These are phyloP conservation scores for Macrotyloma uniflorum DNA, from an alignment of 306 rosid species.

Conservation along the genomic window DNA sequence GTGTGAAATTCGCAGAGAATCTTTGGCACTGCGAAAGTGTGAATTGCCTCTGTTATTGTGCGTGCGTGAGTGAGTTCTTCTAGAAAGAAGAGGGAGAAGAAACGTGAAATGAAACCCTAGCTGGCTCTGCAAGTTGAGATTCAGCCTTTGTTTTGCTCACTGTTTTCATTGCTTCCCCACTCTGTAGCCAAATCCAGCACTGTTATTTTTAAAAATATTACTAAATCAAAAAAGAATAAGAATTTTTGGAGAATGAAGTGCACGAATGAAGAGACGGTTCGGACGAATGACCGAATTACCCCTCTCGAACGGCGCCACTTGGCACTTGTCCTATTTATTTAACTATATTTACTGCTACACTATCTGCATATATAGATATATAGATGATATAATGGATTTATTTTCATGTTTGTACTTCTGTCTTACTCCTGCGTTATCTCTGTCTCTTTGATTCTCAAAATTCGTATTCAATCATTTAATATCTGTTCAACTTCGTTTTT, in stretches of 20 bases:
- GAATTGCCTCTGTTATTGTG: neutral
- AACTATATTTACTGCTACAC: neutral
- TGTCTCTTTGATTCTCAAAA: no score
- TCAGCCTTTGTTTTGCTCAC: slow-evolving; percentile 29
- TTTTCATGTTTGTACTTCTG: neutral
- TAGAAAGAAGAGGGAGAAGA: neutral
- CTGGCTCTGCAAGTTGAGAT: slow-evolving; percentile 15
- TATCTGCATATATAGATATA: no score
- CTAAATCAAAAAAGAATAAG: neutral
- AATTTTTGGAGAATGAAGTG: neutral
- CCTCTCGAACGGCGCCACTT: slow-evolving; percentile 30
- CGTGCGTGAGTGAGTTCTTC: no score
- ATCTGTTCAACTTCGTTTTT: no score
- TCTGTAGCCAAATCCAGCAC: slow-evolving; percentile 51
- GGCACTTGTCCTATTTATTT: neutral
- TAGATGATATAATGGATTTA: no score
- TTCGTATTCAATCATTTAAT: no score
- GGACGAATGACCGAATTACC: slow-evolving; percentile 47
- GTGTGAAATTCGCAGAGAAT: slow-evolving; percentile 12
- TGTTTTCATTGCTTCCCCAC: slow-evolving; percentile 75
- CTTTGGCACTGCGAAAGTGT: slow-evolving; percentile 27
- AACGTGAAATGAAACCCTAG: slow-evolving; percentile 34
- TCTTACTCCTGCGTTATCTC: neutral
- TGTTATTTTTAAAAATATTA: neutral
- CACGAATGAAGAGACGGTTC: neutral